Evolutionary conservation across 257 asterid species (phyloP).

Genomic region (Schizonepeta tenuifolia): DNA sequence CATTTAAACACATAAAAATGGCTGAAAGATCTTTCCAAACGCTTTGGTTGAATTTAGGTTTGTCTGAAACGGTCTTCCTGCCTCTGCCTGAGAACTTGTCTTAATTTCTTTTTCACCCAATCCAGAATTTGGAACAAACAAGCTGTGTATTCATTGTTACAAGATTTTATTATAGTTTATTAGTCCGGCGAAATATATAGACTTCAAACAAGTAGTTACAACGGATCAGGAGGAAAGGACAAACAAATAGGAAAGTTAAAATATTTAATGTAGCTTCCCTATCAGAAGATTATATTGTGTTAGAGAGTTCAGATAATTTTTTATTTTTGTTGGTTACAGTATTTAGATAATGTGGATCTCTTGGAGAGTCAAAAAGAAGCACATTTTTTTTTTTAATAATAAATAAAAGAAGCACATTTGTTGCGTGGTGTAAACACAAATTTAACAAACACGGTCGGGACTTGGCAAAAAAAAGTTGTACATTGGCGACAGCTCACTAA

Average conservation of each 20-base stretch:
- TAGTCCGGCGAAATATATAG: neutral
- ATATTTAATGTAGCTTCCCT: too few relatives aligned
- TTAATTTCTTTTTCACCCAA: too few relatives aligned
- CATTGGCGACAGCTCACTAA: neutral
- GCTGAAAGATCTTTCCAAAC: too few relatives aligned
- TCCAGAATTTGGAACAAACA: neutral
- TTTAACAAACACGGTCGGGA: slow-evolving; percentile 2
- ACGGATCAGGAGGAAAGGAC: neutral
- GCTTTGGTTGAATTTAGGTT: slow-evolving; percentile 1
- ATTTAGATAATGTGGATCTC: too few relatives aligned
- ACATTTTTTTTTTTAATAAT: too few relatives aligned
- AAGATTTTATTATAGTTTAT: neutral
- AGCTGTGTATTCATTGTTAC: neutral
- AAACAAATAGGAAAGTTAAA: too few relatives aligned
- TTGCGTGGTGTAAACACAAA: slow-evolving; percentile 18
- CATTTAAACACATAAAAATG: too few relatives aligned
- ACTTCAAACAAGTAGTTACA: neutral
- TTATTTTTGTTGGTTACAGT: too few relatives aligned
- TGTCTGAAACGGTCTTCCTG: slow-evolving; percentile 13
- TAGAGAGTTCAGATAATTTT: too few relatives aligned
- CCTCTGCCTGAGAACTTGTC: neutral
- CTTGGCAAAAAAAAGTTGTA: slow-evolving; percentile 18
- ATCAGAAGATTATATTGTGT: too few relatives aligned
- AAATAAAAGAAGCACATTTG: neutral
- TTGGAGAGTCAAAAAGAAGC: neutral